Evolutionary conservation across 345 rosid species (phyloP), one percentile per base, ranked within the genome.

Genomic region (Excoecaria cochinchinensis): DNA sequence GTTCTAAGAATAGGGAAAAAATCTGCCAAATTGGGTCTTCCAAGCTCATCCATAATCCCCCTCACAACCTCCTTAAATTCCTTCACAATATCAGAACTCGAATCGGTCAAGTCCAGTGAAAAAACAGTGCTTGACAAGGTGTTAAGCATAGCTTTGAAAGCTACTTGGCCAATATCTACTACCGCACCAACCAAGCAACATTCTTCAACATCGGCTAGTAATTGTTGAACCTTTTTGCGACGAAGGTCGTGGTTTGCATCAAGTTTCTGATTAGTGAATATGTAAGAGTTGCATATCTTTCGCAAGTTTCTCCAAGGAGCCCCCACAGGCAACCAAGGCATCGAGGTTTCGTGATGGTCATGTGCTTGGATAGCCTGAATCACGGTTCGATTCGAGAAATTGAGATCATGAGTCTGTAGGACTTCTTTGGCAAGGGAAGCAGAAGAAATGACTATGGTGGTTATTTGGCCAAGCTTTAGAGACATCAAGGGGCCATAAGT

Each of bases 11-110:
- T 2, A 6, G 90, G 91, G 46, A 86, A 89, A 66, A 39, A 88
- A 59, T 89, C 87, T 1, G 80, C 77, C 58, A 76, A 13, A 25
- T 88, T 86, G 7, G 84, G 88, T 47, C 77, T 81, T 44, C 90
- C 93, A 0, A 57, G 58, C 48, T 77, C 82, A 21, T 69, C 83
- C 91, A 84, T 73, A 48, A 86, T 55, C n/a, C 75, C 60, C 78
- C 52, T 62, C 16, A 83, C 84, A 1, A 52, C n/a, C 75, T 81
- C 80, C 74, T 77, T 85, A 75, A 89, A 84, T 62, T 86, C 84
- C 70, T 72, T 73, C 0, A 75, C 70, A 1, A 36, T n/a, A 5
- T 66, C 60, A 5, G 82, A 71, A 24, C 70, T 75, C 16, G 75
- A 74, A 76, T 80, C 76, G 42, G 73, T 83, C 40, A 90, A 62